Percentiles rank a stretch among this genome's conserved stretches.
phyloP scores from a whole-genome alignment of 164 flowering plant genomes.

The Santalum album region DNA sequence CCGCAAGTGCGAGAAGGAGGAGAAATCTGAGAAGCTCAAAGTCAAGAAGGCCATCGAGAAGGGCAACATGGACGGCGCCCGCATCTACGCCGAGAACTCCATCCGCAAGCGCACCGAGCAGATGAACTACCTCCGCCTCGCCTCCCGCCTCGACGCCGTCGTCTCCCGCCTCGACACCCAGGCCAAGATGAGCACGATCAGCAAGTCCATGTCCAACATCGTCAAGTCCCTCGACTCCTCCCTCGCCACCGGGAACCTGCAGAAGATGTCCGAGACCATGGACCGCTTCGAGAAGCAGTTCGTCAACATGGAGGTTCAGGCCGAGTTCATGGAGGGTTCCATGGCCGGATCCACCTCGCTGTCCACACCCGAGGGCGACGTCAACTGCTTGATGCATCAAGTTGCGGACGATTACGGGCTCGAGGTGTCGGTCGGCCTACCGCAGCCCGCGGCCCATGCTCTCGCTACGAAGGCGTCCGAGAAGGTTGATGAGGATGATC shows the following conservation, averaged over 20 bases:
- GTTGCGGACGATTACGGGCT: conserved; percentile 69
- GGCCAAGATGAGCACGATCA: conserved; percentile 58
- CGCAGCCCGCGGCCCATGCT: conserved; percentile 55
- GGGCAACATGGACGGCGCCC: conserved; percentile 67
- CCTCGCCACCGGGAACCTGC: conserved; percentile 48
- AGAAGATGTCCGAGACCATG: conserved; percentile 79
- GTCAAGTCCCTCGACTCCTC: conserved; percentile 62
- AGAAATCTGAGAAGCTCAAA: conserved; percentile 59
- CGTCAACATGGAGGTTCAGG: conserved; percentile 74
- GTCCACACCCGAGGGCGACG: conserved; percentile 66
- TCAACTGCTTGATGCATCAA: conserved; percentile 67
- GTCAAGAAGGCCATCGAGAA: conserved; percentile 74
- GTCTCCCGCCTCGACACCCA: conserved; percentile 69
- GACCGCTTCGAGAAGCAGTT: conserved; percentile 66
- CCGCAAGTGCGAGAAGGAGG: conserved; percentile 72
- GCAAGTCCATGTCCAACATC: conserved; percentile 52
- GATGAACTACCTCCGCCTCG: conserved; percentile 64
- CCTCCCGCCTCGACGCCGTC: conserved; percentile 67
- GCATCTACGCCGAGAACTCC: conserved; percentile 73
- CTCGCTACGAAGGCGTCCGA: conserved; percentile 24
- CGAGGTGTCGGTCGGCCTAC: conserved; percentile 62
- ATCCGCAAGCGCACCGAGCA: conserved; percentile 69
- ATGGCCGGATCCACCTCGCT: conserved; percentile 70
- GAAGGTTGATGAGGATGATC: conserved; percentile 52
- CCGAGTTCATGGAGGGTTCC: conserved; percentile 70